Conservation (phyloP, 306 rosid genomes). For the Rubus idaeus region DNA sequence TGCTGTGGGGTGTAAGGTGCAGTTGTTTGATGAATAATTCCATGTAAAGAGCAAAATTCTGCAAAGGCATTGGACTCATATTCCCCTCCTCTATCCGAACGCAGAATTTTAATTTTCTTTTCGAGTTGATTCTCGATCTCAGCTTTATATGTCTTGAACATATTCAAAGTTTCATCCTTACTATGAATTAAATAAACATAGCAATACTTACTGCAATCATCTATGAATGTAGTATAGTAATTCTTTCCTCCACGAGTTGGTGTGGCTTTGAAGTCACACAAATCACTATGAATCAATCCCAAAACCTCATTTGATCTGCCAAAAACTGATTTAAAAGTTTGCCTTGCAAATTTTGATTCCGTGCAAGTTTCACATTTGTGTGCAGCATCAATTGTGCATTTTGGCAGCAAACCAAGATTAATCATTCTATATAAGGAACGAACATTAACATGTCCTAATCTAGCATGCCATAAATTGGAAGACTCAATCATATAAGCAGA, state of each 20-base stretch:
- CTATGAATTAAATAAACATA: not conserved
- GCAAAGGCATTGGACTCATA: not conserved
- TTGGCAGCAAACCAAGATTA: not conserved
- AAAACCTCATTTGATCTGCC: not conserved
- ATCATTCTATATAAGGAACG: not conserved
- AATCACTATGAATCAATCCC: not conserved
- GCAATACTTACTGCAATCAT: not conserved
- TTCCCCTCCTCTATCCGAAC: not conserved
- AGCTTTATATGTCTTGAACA: not conserved
- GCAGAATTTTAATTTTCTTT: not conserved
- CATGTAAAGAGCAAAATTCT: not conserved
- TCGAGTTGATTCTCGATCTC: slow-evolving; percentile 2
- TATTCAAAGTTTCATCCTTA: not conserved
- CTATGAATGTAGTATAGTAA: not conserved
- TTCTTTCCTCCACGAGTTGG: not conserved
- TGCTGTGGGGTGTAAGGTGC: not conserved
- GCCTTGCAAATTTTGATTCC: not conserved
- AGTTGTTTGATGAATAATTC: not conserved
- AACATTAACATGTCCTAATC: not conserved
- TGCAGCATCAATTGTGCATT: not conserved
- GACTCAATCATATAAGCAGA: not conserved
- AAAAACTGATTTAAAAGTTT: not conserved
- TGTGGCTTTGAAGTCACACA: not conserved
- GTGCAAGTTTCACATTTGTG: not conserved
- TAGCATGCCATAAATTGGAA: slow-evolving; percentile 1